phyloP scores from a whole-genome alignment of 768 basidiomycete species.

The Gymnopilus dilepis region DNA sequence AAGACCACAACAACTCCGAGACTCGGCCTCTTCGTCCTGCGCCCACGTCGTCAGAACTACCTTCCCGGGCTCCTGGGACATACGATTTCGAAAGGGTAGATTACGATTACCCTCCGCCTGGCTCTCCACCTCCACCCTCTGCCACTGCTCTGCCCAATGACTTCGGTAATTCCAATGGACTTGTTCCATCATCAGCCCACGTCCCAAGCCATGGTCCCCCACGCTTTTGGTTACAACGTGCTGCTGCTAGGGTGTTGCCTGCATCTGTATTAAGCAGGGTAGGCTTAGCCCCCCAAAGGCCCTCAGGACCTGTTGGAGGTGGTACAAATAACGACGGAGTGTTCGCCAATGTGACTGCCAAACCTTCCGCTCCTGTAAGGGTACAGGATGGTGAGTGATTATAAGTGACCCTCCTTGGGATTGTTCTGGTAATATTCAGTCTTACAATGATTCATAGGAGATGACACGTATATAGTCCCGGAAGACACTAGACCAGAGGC shows the following conservation, averaged over 20 bases:
- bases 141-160: constrained; percentile 70
- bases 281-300: constrained; percentile 44
- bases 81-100: constrained; percentile 86
- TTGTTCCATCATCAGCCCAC: constrained; percentile 55
- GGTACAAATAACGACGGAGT: constrained; percentile 87
- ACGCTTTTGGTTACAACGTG: constrained; percentile 58
- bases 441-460: constrained; percentile 48
- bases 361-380: constrained; percentile 65
- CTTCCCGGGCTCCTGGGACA: constrained; percentile 42
- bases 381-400: constrained; percentile 61
- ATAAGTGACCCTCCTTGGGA: constrained; percentile 19
- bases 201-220: constrained; percentile 39
- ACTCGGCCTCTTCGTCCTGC: constrained; percentile 57
- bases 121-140: constrained; percentile 75
- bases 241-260: constrained; percentile 63
- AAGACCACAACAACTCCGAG: constrained; percentile 54
- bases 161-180: constrained; percentile 77
- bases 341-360: constrained; percentile 94
- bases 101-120: constrained; percentile 84
- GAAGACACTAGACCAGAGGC: constrained; percentile 84
- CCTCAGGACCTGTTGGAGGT: constrained; percentile 59
- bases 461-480: constrained; percentile 76
- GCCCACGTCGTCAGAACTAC: constrained; percentile 35
- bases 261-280: constrained; percentile 50
- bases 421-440: constrained; percentile 3